These are phyloP conservation scores for Boechera stricta DNA, from an alignment of 345 rosid species.

Conservation along the genomic window DNA sequence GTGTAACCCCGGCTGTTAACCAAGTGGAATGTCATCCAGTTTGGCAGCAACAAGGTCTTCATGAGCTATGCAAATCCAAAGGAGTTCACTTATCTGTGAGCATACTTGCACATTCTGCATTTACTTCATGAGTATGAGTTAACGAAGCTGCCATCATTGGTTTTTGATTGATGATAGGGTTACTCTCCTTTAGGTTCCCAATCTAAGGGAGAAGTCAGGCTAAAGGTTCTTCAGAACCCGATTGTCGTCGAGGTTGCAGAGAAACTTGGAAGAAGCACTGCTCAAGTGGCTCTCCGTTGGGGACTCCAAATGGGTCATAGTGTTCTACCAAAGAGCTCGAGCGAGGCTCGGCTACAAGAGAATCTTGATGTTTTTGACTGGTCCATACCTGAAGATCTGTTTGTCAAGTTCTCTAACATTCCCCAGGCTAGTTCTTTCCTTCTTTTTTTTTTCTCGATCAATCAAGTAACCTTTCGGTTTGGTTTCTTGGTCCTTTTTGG, in stretches of 20 bases:
- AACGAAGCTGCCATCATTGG: not conserved
- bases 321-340: conserved; percentile 68
- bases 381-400: conserved; percentile 53
- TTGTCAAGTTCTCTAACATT: conserved; percentile 52
- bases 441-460: not conserved
- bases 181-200: conserved; percentile 74
- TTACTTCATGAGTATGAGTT: conserved; percentile 6
- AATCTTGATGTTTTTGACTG: conserved; percentile 57
- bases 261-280: conserved; percentile 56
- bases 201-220: conserved; percentile 39
- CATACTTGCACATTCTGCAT: conserved; percentile 45
- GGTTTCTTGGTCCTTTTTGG: not conserved
- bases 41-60: conserved; percentile 67
- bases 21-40: conserved; percentile 71
- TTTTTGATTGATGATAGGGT: conserved; percentile 47
- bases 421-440: conserved; percentile 56
- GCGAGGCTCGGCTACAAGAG: conserved; percentile 51
- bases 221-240: conserved; percentile 55
- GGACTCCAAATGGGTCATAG: conserved; percentile 71
- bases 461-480: not conserved
- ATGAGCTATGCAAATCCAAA: conserved; percentile 59
- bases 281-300: conserved; percentile 73
- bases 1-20: conserved; percentile 55
- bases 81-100: conserved; percentile 69
- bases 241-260: conserved; percentile 52